Evolutionary conservation across 768 basidiomycete species (phyloP).

Genomic region (Amanita jacksonii): DNA sequence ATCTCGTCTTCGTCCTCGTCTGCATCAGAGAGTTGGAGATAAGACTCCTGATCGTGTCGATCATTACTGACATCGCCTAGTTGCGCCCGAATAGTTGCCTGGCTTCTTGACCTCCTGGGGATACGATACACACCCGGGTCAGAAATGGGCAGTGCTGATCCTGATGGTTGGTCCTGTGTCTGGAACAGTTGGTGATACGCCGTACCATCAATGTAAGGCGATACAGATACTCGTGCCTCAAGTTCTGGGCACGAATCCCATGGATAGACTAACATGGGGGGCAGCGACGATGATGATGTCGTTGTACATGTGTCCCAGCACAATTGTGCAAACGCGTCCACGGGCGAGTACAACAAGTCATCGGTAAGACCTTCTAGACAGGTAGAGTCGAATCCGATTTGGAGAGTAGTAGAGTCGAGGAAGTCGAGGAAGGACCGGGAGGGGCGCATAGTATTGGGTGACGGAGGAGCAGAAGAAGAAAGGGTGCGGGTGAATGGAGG

Average conservation of each 20-base stretch:
- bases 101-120: not conserved
- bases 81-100: not conserved
- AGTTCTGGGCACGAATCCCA: not conserved
- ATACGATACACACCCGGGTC: not conserved
- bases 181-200: too few relatives aligned
- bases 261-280: too few relatives aligned
- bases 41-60: not conserved
- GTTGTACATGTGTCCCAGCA: constrained; percentile 30
- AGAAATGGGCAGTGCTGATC: too few relatives aligned
- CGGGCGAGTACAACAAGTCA: constrained; percentile 25
- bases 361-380: constrained; percentile 31
- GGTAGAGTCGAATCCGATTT: constrained; percentile 27
- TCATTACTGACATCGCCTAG: too few relatives aligned
- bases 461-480: not conserved
- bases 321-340: constrained; percentile 25
- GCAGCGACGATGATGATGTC: too few relatives aligned
- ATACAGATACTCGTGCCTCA: not conserved
- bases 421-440: constrained; percentile 8
- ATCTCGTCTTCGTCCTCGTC: not conserved
- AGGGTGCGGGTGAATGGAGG: not conserved
- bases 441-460: not conserved
- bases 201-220: too few relatives aligned
- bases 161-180: too few relatives aligned
- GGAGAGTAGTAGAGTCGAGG: constrained; percentile 28
- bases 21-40: too few relatives aligned